Conservation (phyloP, 139 green algal genomes). For the Chlorella vulgaris region DNA sequence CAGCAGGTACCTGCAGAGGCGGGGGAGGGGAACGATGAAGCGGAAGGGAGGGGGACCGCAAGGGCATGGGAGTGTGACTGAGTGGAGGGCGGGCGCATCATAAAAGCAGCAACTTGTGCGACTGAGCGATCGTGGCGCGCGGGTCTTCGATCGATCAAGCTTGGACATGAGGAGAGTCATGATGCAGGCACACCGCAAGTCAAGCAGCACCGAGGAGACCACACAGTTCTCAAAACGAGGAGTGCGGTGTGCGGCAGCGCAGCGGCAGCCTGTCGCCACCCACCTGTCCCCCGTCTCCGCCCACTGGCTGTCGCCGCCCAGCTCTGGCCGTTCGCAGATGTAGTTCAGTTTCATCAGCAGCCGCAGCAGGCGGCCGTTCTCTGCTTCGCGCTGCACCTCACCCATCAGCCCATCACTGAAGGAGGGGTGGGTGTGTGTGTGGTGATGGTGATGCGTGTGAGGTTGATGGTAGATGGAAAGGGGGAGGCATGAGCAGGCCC, state of each 20-base stretch:
- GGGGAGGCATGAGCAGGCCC: neutral
- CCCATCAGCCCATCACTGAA: conserved; percentile 52
- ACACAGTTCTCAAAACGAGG: no score
- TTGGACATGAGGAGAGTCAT: no score
- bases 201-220: no score
- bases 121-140: no score
- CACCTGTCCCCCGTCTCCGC: conserved; percentile 57
- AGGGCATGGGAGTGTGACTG: neutral
- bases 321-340: conserved; percentile 76
- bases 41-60: neutral
- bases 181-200: no score
- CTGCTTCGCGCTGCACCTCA: conserved; percentile 81
- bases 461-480: no score
- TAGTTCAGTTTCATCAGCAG: conserved; percentile 82
- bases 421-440: no score
- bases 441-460: no score
- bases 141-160: no score
- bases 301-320: conserved; percentile 65
- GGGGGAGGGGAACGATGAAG: neutral
- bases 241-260: no score
- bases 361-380: conserved; percentile 90
- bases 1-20: conserved; percentile 72
- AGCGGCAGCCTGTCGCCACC: neutral
- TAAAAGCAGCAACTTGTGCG: neutral
- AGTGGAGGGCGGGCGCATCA: neutral